Base-by-base conservation (phyloP, 305 asterid genomes). In the Andrographis paniculata region DNA sequence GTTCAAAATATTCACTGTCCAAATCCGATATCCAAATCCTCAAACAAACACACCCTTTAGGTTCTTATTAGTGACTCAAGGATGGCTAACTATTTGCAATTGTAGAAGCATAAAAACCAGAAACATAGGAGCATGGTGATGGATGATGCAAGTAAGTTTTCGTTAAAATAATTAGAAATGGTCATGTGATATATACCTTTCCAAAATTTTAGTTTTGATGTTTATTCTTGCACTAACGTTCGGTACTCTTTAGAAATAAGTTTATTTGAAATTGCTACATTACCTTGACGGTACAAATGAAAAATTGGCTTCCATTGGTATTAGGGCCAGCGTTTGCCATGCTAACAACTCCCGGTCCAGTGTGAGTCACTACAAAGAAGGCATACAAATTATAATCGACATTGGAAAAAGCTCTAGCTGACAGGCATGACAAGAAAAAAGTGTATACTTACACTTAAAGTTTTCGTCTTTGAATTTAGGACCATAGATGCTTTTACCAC, bases 281-380 rank as follows among this genome's bases (percentile, higher is more conserved):
- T 75, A 91, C 96, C 99, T 75, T 76, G 61, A 73, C 82, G 35
- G 95, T 83, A 69, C 96, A 91, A 57, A 91, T 80, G 79, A 91
- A 91, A 63, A 91, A 91, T 50, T 91, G 99, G 73, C 99, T 91
- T 60, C 99, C 99, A 39, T 91, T 91, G 72, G 99, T 91, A 55
- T 91, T 73, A 52, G 96, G 89, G 41, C 99, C 99, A 57, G 96
- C 96, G 70, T 91, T 91, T 57, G 99, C 99, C 99, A 91, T 91
- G 87, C 99, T 91, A 70, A 91, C 71, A 53, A 79, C 45, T 68
- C 99, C 99, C 57, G 96, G 99, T 66, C 96, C 99, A 52, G 87
- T 64, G 68, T 91, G 99, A 70, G 41, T 45, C 84, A 91, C 99
- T 91, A 68, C 75, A 69, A 47, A 51, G 8, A 37, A 1, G 4